Base-by-base conservation (phyloP, 176 grass and related monocot species). In the Ananas comosus region DNA sequence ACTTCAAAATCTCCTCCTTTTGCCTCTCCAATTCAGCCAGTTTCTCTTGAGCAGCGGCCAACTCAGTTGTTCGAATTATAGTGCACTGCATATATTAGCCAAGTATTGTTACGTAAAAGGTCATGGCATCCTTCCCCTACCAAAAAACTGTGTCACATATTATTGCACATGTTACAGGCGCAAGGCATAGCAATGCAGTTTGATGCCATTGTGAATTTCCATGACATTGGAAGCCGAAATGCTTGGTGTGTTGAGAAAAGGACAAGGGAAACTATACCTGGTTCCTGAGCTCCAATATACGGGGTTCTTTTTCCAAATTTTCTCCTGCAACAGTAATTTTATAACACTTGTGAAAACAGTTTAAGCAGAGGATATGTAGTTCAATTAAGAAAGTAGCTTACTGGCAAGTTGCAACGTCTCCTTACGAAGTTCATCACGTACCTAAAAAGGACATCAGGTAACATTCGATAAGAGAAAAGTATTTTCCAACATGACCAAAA, bases 341-440 rank as follows among this genome's bases (percentile, higher is more conserved):
- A 48, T 47, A 54, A 18, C 48, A 74, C 56, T 53, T 50, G 1
- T 73, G 23, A 50, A 75, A 71, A 27, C 64, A 54, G 14, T n/a
- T 61, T 19, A 77, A 75, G 57, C 59, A 80, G 67, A 70, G n/a
- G 12, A 27, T 28, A 61, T 65, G 27, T 75, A 66, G 2, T 68
- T 13, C 64, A n/a, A 78, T 13, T 64, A 13, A 82, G 81, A 11
- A 2, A 73, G 51, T 49, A 77, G 92, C 87, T 88, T 84, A 99
- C 94, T 99, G 53, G 94, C 85, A 90, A 89, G 94, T 83, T 91
- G 85, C 72, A 91, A 61, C 10, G 94, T 92, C 70, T 86, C 90
- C 80, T 93, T 99, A 66, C 80, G 84, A 76, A 99, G 87, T 70
- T 93, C 94, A 82, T 82, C 80, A 9, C 72, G 87, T 64, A 99